Evolutionary conservation across 805 yeast genomes (phyloP).

Genomic region (Kockiozyma suomiensis): DNA sequence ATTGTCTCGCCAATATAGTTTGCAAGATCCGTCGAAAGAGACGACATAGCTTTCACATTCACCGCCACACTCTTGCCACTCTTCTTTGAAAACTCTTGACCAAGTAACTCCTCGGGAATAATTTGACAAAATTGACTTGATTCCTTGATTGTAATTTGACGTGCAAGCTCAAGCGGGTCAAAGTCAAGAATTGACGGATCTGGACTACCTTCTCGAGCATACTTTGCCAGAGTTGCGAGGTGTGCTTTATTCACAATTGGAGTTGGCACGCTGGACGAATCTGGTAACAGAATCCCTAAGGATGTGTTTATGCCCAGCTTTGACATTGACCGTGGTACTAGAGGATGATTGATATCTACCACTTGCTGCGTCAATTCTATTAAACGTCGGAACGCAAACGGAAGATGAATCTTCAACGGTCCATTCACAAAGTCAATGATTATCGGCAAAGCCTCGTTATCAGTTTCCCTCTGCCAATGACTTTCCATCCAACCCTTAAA

Average conservation of each 20-base stretch:
- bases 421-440: constrained; percentile 31
- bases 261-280: constrained; percentile 32
- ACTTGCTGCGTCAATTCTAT: constrained; percentile 22
- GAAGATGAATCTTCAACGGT: constrained; percentile 13
- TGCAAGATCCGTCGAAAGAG: constrained; percentile 77
- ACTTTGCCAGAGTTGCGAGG: constrained; percentile 17
- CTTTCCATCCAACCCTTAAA: constrained; percentile 87
- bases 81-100: constrained; percentile 32
- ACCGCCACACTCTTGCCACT: constrained; percentile 43
- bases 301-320: constrained; percentile 26
- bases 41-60: constrained; percentile 55
- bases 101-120: constrained; percentile 59
- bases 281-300: constrained; percentile 28
- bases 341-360: constrained; percentile 11
- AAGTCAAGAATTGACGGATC: constrained; percentile 56
- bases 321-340: constrained; percentile 34
- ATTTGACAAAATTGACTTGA: constrained; percentile 69
- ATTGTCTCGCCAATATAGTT: constrained; percentile 80
- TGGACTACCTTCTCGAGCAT: constrained; percentile 8
- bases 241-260: constrained; percentile 29
- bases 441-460: constrained; percentile 31
- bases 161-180: constrained; percentile 74
- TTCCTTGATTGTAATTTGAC: constrained; percentile 82
- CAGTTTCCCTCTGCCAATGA: constrained; percentile 58
- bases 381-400: constrained; percentile 24